A percentile compares a stretch with the other conserved stretches of the same genome.
Conservation (phyloP, 148 eudicot genomes). For the Persicaria tinctoria region DNA sequence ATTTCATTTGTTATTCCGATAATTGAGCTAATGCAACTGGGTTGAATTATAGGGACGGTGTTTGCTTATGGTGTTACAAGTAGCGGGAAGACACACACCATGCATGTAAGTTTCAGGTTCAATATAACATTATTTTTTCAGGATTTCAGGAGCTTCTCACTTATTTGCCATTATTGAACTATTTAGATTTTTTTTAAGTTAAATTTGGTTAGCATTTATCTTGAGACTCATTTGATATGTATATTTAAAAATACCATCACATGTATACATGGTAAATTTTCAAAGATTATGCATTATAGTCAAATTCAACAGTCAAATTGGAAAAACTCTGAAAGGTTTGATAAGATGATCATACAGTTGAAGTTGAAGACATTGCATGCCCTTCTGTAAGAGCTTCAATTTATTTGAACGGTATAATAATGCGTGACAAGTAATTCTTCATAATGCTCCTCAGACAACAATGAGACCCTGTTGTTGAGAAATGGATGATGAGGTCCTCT, state of each 20-base stretch:
- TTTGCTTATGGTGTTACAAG: conserved; percentile 99
- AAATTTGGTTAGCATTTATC: neutral
- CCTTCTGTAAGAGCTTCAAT: no score
- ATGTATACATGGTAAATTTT: neutral
- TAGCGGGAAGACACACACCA: conserved; percentile 97
- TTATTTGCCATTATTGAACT: neutral
- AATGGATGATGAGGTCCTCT: neutral
- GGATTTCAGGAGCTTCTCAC: neutral
- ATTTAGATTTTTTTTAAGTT: neutral
- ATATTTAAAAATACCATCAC: neutral
- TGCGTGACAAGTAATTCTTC: no score
- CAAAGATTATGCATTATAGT: neutral
- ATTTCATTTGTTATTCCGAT: neutral
- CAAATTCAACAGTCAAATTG: no score
- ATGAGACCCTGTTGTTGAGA: no score
- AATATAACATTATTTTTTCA: neutral
- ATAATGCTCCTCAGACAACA: no score
- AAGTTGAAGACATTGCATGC: no score
- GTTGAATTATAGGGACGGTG: conserved; percentile 65
- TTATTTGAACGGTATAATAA: no score
- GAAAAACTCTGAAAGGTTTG: no score
- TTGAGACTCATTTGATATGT: neutral
- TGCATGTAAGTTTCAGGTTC: conserved; percentile 69
- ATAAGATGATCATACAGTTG: no score
- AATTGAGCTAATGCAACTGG: conserved; percentile 10